phyloP scores from a whole-genome alignment of 495 filamentous ascomycete species.

The Cercophora scortea region DNA sequence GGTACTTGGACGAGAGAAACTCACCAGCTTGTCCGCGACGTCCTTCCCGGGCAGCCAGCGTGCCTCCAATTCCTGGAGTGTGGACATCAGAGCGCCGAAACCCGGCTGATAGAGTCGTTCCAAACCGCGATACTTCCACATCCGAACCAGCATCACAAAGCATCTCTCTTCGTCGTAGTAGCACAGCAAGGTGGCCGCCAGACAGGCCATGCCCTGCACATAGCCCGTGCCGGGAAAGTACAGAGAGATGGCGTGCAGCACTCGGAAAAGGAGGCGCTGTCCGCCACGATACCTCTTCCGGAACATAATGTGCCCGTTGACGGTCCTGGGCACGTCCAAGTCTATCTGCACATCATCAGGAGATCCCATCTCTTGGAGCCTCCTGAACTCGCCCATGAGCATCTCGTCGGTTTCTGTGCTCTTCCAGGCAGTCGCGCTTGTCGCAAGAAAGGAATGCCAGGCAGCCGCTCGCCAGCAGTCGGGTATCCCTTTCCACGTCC shows the following conservation, averaged over 20 bases:
- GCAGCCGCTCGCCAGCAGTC: slow-evolving; percentile 91
- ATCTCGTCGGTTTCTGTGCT: slow-evolving; percentile 58
- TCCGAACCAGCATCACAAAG: slow-evolving; percentile 88
- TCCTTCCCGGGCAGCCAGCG: slow-evolving; percentile 73
- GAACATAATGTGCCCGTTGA: slow-evolving; percentile 97
- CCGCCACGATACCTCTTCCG: slow-evolving; percentile 82
- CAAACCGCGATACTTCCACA: slow-evolving; percentile 85
- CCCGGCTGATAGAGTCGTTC: slow-evolving; percentile 76
- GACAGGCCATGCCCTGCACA: slow-evolving; percentile 94
- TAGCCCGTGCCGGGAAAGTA: slow-evolving; percentile 91
- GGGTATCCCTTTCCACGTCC: slow-evolving; percentile 97
- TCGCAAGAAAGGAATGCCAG: slow-evolving; percentile 89
- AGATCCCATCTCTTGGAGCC: slow-evolving; percentile 61
- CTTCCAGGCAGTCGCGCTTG: slow-evolving; percentile 61
- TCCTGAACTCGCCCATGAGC: slow-evolving; percentile 60
- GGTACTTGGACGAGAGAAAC: slow-evolving; percentile 20
- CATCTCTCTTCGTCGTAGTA: slow-evolving; percentile 94
- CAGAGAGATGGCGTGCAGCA: slow-evolving; percentile 80
- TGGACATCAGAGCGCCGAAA: slow-evolving; percentile 81
- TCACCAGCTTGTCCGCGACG: slow-evolving; percentile 70
- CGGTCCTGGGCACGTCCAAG: slow-evolving; percentile 91
- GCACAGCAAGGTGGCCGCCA: slow-evolving; percentile 87
- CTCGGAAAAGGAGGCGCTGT: slow-evolving; percentile 85
- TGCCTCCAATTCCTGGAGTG: slow-evolving; percentile 79
- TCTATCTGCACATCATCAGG: slow-evolving; percentile 97